Evolutionary conservation across 768 basidiomycete genomes (phyloP).

Genomic region (Phaeotremella skinneri): DNA sequence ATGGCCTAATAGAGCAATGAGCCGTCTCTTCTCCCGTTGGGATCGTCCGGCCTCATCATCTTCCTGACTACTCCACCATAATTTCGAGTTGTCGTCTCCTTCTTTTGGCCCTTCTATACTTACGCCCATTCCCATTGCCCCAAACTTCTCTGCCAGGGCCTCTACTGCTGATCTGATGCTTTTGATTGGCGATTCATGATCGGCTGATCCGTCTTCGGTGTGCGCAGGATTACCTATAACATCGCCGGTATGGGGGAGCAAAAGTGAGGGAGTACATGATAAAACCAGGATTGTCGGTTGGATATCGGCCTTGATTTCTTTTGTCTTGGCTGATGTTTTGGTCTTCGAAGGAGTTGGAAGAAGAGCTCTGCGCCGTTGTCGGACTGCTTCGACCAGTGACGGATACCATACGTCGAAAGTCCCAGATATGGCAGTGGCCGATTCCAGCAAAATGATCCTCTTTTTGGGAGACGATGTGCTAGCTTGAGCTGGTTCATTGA

Average conservation of each 20-base stretch:
- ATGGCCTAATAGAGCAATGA: conserved; percentile 11
- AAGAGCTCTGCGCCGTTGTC: conserved; percentile 67
- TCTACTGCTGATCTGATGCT: conserved; percentile 16
- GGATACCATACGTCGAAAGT: conserved; percentile 78
- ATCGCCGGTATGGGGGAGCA: conserved; percentile 54
- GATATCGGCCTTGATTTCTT: conserved; percentile 3
- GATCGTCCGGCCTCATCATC: conserved; percentile 22
- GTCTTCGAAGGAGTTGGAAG: conserved; percentile 63
- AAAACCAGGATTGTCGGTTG: conserved; percentile 79
- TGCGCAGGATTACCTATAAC: conserved; percentile 48
- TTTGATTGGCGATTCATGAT: conserved; percentile 7
- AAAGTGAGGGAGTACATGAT: conserved; percentile 77
- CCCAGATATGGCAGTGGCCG: conserved; percentile 71
- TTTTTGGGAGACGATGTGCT: conserved; percentile 53
- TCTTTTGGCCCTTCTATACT: conserved; percentile 1
- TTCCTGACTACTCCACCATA: conserved; percentile 36
- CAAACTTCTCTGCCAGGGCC: conserved; percentile 6
- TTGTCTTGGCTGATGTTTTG: conserved; percentile 50
- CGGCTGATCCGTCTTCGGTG: conserved; percentile 60
- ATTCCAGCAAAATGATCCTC: conserved; percentile 78
- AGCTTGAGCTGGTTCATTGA: conserved; percentile 14
- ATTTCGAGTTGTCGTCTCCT: conserved; percentile 9
- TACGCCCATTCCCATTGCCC: not conserved
- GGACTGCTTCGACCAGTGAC: conserved; percentile 72
- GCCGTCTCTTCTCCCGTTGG: conserved; percentile 18